These are phyloP conservation scores for Asterella californica DNA, from an alignment of 225 moss, liverwort and hornwort genomes.

Conservation along the genomic window DNA sequence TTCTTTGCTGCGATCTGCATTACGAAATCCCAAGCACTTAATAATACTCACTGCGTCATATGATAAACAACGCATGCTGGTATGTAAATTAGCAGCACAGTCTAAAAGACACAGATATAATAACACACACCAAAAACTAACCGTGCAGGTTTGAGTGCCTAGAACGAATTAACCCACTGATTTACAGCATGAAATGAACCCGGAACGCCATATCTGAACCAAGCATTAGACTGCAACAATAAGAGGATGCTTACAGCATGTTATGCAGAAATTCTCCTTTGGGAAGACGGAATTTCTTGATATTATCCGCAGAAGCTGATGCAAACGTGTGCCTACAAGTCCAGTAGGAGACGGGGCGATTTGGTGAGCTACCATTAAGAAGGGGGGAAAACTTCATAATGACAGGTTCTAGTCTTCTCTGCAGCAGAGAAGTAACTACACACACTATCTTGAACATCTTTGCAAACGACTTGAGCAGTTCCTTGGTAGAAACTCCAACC, in stretches of 20 bases:
- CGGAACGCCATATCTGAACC: background rate
- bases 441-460: background rate
- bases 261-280: conserved; percentile 95
- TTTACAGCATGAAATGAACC: background rate
- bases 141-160: background rate
- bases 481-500: no score
- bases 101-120: no score
- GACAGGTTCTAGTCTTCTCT: background rate
- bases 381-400: background rate
- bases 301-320: conserved; percentile 97
- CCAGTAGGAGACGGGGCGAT: background rate
- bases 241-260: conserved; percentile 70
- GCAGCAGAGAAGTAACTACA: background rate
- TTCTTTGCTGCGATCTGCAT: conserved; percentile 90
- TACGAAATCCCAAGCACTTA: background rate
- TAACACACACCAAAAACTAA: background rate
- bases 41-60: background rate
- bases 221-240: background rate
- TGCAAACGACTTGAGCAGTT: no score
- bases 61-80: no score
- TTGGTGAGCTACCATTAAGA: background rate
- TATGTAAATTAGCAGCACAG: background rate
- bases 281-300: conserved; percentile 93
- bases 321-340: conserved; percentile 84
- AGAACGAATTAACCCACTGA: background rate